Conservation (phyloP, 768 basidiomycete species). For the Obba rivulosa region DNA sequence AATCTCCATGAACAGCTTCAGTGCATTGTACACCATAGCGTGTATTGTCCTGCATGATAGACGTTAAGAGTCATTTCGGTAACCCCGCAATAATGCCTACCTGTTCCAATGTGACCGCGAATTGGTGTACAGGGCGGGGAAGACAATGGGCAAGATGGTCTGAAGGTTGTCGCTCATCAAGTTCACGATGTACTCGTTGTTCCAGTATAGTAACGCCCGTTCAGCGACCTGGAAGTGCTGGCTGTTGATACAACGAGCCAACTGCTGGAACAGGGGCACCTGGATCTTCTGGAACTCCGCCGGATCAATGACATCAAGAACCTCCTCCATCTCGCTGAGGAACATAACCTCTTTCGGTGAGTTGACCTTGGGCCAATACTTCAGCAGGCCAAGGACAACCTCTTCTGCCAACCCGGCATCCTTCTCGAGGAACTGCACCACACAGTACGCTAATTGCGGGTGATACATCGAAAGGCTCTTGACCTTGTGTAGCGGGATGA, state of each 20-base stretch:
- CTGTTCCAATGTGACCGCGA: constrained; percentile 99
- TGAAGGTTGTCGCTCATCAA: constrained; percentile 96
- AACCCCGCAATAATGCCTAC: constrained; percentile 43
- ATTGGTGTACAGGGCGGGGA: constrained; percentile 92
- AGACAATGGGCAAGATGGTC: constrained; percentile 89
- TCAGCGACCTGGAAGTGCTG: constrained; percentile 99
- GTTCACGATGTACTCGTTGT: constrained; percentile 99
- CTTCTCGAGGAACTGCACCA: constrained; percentile 98
- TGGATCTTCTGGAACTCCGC: constrained; percentile 96
- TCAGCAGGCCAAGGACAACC: constrained; percentile 92
- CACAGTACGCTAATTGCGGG: constrained; percentile 98
- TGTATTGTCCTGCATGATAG: constrained; percentile 80
- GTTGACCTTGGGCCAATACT: constrained; percentile 99
- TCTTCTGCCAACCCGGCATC: constrained; percentile 90
- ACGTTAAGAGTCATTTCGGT: constrained; percentile 5
- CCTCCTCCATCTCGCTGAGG: constrained; percentile 98
- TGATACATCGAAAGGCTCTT: constrained; percentile 97
- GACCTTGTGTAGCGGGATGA: constrained; percentile 96
- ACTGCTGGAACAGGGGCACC: constrained; percentile 85
- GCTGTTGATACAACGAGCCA: constrained; percentile 95
- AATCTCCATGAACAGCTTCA: constrained; percentile 99
- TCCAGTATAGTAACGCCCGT: constrained; percentile 96
- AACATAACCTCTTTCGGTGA: constrained; percentile 99
- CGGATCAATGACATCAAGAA: constrained; percentile 96
- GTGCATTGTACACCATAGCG: constrained; percentile 97